phyloP scores from a whole-genome alignment of 805 yeast genomes.

The Starmerella roubikii region DNA sequence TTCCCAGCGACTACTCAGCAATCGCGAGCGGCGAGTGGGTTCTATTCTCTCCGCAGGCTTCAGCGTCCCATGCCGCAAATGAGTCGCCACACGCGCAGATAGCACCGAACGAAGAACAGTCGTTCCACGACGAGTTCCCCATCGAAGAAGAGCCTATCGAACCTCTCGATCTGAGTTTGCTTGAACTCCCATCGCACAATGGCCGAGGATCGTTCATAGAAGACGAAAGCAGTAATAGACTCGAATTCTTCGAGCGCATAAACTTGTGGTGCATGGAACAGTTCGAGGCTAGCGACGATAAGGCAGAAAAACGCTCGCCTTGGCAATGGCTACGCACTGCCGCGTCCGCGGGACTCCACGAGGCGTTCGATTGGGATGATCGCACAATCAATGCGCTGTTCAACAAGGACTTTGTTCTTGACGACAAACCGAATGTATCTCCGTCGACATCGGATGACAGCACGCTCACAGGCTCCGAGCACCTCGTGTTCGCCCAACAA shows the following conservation, averaged over 20 bases:
- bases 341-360: slow-evolving; percentile 6
- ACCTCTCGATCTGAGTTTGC: slow-evolving; percentile 7
- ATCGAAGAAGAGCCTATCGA: too few relatives aligned
- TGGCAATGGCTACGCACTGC: slow-evolving; percentile 13
- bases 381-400: slow-evolving; percentile 27
- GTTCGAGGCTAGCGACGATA: slow-evolving; percentile 21
- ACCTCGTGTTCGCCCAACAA: slow-evolving; percentile 5
- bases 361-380: slow-evolving; percentile 24
- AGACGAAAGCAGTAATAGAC: neutral
- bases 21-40: slow-evolving; percentile 27
- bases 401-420: slow-evolving; percentile 19
- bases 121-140: too few relatives aligned
- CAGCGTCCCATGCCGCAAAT: slow-evolving; percentile 1
- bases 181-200: slow-evolving; percentile 27
- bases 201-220: slow-evolving; percentile 25
- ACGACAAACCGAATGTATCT: too few relatives aligned
- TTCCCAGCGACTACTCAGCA: slow-evolving; percentile 5
- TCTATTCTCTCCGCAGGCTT: slow-evolving; percentile 26
- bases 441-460: neutral
- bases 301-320: neutral
- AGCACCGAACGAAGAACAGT: too few relatives aligned
- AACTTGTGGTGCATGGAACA: slow-evolving; percentile 32
- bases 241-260: slow-evolving; percentile 27
- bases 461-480: neutral
- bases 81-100: neutral